Base-by-base conservation (phyloP, 768 basidiomycete species). In the Suillus decipiens region DNA sequence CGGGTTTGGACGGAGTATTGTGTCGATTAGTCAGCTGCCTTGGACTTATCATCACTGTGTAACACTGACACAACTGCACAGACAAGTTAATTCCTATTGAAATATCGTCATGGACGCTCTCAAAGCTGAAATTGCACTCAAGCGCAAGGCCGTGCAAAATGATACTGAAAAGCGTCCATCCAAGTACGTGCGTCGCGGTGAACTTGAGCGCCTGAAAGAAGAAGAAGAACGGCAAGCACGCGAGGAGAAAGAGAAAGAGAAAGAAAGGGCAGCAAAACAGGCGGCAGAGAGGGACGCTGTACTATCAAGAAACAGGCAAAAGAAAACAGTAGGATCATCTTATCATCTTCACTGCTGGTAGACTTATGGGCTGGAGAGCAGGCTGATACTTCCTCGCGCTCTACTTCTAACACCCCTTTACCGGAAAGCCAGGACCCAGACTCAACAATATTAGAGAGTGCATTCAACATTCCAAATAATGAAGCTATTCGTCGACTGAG, bases 181-280 rank as follows among this genome's bases (percentile, higher is more conserved):
- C 24, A 97, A 98, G 78, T 99, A 99, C 75, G 85, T 97, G 86
- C 87, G 92, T 45, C 84, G 90, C 66, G 93, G 92, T 19, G 96
- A 99, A n/a, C 76, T 97, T 15, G 95, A 98, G 67, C 85, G 84
- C 24, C 72, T 92, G 45, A 83, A 80, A 65, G 82, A 76, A 48
- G 81, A 84, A 58, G 73, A 80, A 62, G 76, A 79, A 45, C 71
- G 76, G 34, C 80, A 79, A 17, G 63, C 65, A 17, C 68, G 60
- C 33, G 78, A 71, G 36, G 64, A 68, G 63, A 60, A 69, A 67
- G 64, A 68, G 63, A 60, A 69, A 65, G 60, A 77, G 81, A 60
- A 69, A 65, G 60, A 77, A 81, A 71, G 78, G 79, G 67, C 72
- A 68, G 68, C 65, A 62, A 65, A 66, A 41, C 66, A 71, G 50